Percentiles rank a stretch among this genome's conserved stretches.
Evolutionary conservation across 805 yeast species (phyloP).

Genomic region (Ogataea populi-albae): DNA sequence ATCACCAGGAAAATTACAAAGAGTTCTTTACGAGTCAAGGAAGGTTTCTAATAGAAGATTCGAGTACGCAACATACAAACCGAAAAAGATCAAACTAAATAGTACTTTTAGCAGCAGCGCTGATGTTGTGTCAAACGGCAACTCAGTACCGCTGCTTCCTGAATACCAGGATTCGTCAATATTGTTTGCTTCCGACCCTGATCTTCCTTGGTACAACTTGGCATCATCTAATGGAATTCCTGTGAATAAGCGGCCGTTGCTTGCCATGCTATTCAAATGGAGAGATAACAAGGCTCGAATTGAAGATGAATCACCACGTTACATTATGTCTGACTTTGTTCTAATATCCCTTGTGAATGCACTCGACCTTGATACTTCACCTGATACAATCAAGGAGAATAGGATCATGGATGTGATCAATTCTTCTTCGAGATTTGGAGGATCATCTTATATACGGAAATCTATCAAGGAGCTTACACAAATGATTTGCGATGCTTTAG

Average conservation of each 20-base stretch:
- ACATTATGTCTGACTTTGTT: constrained; percentile 77
- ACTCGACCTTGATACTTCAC: constrained; percentile 32
- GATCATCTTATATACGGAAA: constrained; percentile 41
- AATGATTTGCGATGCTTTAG: constrained; percentile 46
- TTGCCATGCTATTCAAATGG: constrained; percentile 72
- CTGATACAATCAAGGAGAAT: constrained; percentile 54
- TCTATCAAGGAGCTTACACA: constrained; percentile 56
- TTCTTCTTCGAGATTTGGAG: constrained; percentile 45
- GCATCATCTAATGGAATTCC: constrained; percentile 66
- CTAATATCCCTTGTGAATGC: constrained; percentile 52
- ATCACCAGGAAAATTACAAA: constrained; percentile 41
- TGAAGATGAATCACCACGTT: constrained; percentile 82
- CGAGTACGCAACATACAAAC: constrained; percentile 72
- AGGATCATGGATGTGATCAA: constrained; percentile 48
- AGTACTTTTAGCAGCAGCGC: constrained; percentile 16
- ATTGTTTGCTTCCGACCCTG: constrained; percentile 48
- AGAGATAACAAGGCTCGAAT: constrained; percentile 73
- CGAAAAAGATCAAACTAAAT: constrained; percentile 21
- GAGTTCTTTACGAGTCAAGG: constrained; percentile 71
- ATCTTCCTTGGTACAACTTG: constrained; percentile 64
- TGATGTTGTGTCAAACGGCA: constrained; percentile 28
- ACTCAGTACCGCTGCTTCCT: constrained; percentile 28
- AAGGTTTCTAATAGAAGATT: constrained; percentile 77
- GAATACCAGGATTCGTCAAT: constrained; percentile 34
- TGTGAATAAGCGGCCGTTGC: constrained; percentile 47